Evolutionary conservation across 345 rosid genomes (phyloP).

Genomic region (Eutrema japonicum): DNA sequence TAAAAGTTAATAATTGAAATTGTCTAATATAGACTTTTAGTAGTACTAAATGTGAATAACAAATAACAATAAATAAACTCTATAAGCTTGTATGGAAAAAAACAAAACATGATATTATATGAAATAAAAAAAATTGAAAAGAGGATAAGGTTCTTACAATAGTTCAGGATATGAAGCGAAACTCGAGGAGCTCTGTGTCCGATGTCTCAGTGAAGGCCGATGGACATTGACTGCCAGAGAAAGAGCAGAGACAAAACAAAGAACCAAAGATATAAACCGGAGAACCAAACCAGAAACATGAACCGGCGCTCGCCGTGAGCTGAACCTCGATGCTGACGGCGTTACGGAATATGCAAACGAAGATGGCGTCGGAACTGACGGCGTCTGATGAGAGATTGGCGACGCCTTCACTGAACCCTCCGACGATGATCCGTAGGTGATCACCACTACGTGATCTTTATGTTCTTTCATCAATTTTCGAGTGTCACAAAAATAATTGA

Average conservation of each 20-base stretch:
- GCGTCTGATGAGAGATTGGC: slow-evolving; percentile 30
- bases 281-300: slow-evolving; percentile 49
- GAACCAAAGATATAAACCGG: slow-evolving; percentile 54
- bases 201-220: slow-evolving; percentile 41
- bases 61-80: background rate
- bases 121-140: slow-evolving; percentile 7
- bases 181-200: slow-evolving; percentile 43
- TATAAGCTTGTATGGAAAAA: background rate
- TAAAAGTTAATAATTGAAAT: background rate
- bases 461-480: slow-evolving; percentile 35
- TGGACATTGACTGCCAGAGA: slow-evolving; percentile 52
- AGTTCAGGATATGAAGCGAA: slow-evolving; percentile 59
- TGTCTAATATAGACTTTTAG: background rate
- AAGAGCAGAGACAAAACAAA: slow-evolving; percentile 69
- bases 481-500: background rate
- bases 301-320: slow-evolving; percentile 44
- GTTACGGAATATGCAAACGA: slow-evolving; percentile 58
- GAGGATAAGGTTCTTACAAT: slow-evolving; percentile 52
- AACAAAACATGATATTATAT: slow-evolving; percentile 15
- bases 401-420: slow-evolving; percentile 52
- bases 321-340: slow-evolving; percentile 46
- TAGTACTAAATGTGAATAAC: background rate
- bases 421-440: slow-evolving; percentile 42
- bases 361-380: slow-evolving; percentile 61
- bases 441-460: slow-evolving; percentile 41